Conservation (phyloP, 192 early-diverging fungal genomes). For the Chytriomyces sp. region DNA sequence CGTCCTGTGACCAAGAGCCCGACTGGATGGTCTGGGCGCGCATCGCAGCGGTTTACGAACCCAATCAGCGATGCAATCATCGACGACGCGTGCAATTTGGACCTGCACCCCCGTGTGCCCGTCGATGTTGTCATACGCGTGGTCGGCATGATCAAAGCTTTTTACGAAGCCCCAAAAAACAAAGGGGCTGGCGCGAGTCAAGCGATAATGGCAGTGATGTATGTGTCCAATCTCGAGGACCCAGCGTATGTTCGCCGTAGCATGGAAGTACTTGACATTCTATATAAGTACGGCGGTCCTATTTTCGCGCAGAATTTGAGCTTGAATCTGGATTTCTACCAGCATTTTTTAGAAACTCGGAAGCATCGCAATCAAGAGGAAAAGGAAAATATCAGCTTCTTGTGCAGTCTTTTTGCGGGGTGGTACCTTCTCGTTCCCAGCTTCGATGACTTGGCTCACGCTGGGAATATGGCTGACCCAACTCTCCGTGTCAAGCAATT, state of each 20-base stretch:
- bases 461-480: not conserved
- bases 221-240: too few species aligned
- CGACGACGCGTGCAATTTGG: conserved; percentile 19
- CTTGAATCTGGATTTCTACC: too few species aligned
- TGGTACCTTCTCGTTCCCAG: conserved; percentile 1
- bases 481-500: conserved; percentile 8
- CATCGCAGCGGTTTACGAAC: too few species aligned
- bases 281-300: not conserved
- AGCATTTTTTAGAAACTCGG: conserved; percentile 9
- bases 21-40: too few species aligned
- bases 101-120: too few species aligned
- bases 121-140: too few species aligned
- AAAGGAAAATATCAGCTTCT: conserved; percentile 13
- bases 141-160: too few species aligned
- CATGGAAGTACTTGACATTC: conserved; percentile 7
- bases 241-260: conserved; percentile 4
- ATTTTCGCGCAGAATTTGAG: conserved; percentile 4
- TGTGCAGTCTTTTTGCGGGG: conserved; percentile 3
- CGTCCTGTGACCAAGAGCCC: too few species aligned
- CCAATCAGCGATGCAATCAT: conserved; percentile 20
- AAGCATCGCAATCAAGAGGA: not conserved
- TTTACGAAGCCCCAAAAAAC: conserved; percentile 4
- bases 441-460: not conserved
- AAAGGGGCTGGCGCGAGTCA: too few species aligned
- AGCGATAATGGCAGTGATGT: too few species aligned